These are phyloP conservation scores for Penicillium tannophilum DNA, from an alignment of 495 filamentous ascomycete species.

Conservation along the genomic window DNA sequence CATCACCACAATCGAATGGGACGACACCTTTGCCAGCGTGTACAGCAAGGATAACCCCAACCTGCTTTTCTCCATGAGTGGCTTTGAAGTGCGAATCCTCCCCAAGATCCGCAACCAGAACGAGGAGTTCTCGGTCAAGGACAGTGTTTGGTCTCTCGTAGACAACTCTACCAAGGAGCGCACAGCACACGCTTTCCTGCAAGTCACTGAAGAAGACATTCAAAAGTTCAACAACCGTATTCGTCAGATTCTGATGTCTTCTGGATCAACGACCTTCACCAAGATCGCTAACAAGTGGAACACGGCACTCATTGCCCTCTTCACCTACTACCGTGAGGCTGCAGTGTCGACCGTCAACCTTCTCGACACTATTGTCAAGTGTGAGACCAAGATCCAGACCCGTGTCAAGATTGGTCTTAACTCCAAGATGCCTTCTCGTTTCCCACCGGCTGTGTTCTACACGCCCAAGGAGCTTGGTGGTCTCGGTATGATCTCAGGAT, in stretches of 20 bases:
- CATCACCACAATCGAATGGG: conserved; percentile 98
- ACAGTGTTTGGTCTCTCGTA: conserved; percentile 96
- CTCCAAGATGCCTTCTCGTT: conserved; percentile 99
- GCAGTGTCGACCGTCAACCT: conserved; percentile 96
- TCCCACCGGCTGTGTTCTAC: conserved; percentile 98
- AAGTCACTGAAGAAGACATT: conserved; percentile 97
- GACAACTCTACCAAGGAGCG: conserved; percentile 96
- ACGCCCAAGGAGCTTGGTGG: conserved; percentile 98
- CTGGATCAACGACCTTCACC: conserved; percentile 97
- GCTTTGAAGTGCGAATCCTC: conserved; percentile 96
- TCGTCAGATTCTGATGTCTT: conserved; percentile 98
- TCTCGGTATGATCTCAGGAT: conserved; percentile 98
- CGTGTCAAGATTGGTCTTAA: conserved; percentile 99
- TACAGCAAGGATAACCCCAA: conserved; percentile 99
- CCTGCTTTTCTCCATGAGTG: conserved; percentile 95
- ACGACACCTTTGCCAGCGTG: conserved; percentile 98
- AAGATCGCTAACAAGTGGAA: conserved; percentile 99
- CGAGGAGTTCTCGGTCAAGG: conserved; percentile 95
- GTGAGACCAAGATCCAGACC: conserved; percentile 99
- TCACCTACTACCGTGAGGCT: conserved; percentile 98
- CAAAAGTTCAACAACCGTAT: conserved; percentile 99
- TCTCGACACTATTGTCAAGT: conserved; percentile 98
- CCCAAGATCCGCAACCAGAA: conserved; percentile 95
- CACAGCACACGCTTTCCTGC: conserved; percentile 96
- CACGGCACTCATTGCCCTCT: conserved; percentile 95